Evolutionary conservation across 768 basidiomycete genomes (phyloP).

Genomic region (Kwoniella botswanensis): DNA sequence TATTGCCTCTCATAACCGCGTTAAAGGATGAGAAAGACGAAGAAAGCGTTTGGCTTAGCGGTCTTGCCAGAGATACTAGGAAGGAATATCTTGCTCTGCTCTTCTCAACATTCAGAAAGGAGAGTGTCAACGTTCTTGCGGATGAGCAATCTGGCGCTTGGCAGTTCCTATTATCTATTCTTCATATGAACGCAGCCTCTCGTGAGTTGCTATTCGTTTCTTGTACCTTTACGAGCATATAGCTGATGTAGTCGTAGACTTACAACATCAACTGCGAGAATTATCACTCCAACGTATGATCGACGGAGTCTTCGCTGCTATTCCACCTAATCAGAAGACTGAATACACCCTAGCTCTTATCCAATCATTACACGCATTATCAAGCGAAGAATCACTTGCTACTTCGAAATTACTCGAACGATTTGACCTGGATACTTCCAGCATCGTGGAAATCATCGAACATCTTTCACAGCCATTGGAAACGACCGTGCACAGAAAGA

Average conservation of each 20-base stretch:
- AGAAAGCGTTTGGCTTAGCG: constrained; percentile 31
- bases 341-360: constrained; percentile 68
- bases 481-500: constrained; percentile 28
- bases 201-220: constrained; percentile 1
- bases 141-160: constrained; percentile 43
- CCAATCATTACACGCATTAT: constrained; percentile 55
- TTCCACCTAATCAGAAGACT: constrained; percentile 65
- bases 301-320: constrained; percentile 64
- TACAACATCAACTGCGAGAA: constrained; percentile 22
- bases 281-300: constrained; percentile 29
- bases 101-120: constrained; percentile 23
- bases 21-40: constrained; percentile 25
- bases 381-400: constrained; percentile 29
- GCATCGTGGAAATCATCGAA: constrained; percentile 28
- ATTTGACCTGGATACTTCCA: constrained; percentile 28
- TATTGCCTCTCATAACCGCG: constrained; percentile 67
- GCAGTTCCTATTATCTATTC: constrained; percentile 29
- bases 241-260: background rate
- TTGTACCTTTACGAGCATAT: background rate
- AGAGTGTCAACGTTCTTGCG: constrained; percentile 24
- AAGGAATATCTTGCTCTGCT: constrained; percentile 32
- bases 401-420: constrained; percentile 19
- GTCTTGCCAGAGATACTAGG: constrained; percentile 12
- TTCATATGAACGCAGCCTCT: background rate
- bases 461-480: constrained; percentile 39